Evolutionary conservation across 2,329 filamentous ascomycete species (phyloP).

Genomic region (Onygenales sp.): DNA sequence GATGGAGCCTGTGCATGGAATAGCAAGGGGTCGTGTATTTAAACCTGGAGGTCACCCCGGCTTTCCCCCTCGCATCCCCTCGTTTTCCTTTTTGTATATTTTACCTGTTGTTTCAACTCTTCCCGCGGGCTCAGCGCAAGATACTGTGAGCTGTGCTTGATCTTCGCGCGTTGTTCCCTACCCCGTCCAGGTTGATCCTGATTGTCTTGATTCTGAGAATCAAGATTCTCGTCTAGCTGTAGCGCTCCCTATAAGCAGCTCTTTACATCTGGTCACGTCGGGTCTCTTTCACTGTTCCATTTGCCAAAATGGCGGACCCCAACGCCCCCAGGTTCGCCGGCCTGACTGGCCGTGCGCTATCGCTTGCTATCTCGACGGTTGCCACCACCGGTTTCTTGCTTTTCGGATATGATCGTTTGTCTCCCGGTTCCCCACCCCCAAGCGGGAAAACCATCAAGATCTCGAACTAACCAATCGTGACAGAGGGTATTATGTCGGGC

Average conservation of each 20-base stretch:
- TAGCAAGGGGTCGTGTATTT: background rate
- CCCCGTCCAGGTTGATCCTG: background rate
- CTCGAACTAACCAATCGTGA: background rate
- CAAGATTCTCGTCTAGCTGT: background rate
- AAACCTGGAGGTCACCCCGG: background rate
- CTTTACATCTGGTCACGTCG: background rate
- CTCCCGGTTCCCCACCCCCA: background rate
- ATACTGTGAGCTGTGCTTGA: background rate
- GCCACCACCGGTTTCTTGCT: constrained; percentile 51
- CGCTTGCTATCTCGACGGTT: constrained; percentile 50
- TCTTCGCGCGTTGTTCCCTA: background rate
- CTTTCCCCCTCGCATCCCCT: too few species aligned
- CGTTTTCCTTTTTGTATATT: background rate
- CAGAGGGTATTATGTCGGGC: constrained; percentile 17
- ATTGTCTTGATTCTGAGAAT: background rate
- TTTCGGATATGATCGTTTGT: constrained; percentile 44
- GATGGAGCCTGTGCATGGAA: background rate
- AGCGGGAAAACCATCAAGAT: background rate
- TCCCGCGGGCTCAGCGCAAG: background rate
- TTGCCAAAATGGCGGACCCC: constrained; percentile 4
- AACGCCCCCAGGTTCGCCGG: constrained; percentile 44
- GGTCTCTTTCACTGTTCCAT: background rate
- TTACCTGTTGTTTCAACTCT: background rate
- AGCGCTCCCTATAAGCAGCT: background rate
- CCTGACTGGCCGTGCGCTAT: constrained; percentile 49